Base-by-base conservation (phyloP, 2,329 filamentous ascomycete species). In the Chaetoscypha palmicola region DNA sequence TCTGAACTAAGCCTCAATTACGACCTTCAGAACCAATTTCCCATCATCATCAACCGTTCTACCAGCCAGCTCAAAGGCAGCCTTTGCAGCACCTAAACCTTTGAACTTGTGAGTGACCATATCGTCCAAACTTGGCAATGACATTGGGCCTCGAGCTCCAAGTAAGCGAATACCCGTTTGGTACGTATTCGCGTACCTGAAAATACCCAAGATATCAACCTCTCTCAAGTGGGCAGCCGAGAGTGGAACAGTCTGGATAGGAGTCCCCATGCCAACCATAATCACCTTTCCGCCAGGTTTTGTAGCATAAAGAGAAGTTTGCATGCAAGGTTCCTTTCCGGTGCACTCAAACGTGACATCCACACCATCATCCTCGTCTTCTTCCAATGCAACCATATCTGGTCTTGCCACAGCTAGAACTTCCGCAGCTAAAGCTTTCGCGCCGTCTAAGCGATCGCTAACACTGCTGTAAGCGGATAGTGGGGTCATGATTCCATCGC, bases 201-300 rank as follows among this genome's bases (percentile, higher is more conserved):
- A 88, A 22, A 87, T 79, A 24, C 83, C 83, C n/a, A 87, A 66
- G 23, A 89, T 81, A 59, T 89, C 84, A 33, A 89, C 79, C 65
- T 90, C 85, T 28, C 83, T 75, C 21, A 87, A 68, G 30, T 84
- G 81, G 2, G 83, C 83, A 4, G 81, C 80, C 5, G 79, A 84
- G 35, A 90, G 68, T 1, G 83, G 83, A 1, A 89, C 70, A 0
- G 82, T 87, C 62, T 88, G 83, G 41, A 87, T 75, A 0, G 84
- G 83, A 4, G 77, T 84, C 28, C 85, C 85, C 84, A 89, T 89
- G 41, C 84, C 85, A 19, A 90, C 83, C 62, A 89, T 79, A 62
- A 89, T 73, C 38, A 88, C 71, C 55, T 81, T 82, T 14, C 84
- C 84, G 20, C 84, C 85, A 0, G 83, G 72, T 46, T 73, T 73